These are phyloP conservation scores for Podospora pseudopauciseta DNA, from an alignment of 495 filamentous ascomycete genomes.

Conservation along the genomic window DNA sequence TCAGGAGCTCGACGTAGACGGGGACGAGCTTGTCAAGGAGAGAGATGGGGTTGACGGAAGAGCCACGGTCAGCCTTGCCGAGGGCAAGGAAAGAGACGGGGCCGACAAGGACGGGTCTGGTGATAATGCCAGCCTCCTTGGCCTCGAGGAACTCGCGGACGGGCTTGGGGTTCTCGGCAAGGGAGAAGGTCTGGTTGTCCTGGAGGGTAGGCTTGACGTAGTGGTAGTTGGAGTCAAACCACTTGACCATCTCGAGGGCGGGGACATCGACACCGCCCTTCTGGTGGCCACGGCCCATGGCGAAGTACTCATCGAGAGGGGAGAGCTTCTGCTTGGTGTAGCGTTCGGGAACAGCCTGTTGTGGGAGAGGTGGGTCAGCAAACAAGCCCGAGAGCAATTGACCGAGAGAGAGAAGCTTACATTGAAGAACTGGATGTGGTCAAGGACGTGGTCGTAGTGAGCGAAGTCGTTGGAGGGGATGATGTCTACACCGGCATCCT, in stretches of 20 bases:
- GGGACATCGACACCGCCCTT: constrained; percentile 90
- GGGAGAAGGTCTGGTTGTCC: constrained; percentile 92
- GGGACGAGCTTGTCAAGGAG: constrained; percentile 88
- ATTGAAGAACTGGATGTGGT: constrained; percentile 98
- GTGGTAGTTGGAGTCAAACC: constrained; percentile 99
- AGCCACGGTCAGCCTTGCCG: constrained; percentile 93
- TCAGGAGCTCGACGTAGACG: constrained; percentile 84
- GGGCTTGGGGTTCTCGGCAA: constrained; percentile 82
- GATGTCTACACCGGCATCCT: constrained; percentile 91
- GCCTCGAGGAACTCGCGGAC: constrained; percentile 92
- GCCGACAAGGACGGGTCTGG: constrained; percentile 90
- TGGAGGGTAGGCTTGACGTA: constrained; percentile 98
- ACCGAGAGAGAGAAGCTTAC: constrained; percentile 49
- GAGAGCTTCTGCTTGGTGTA: constrained; percentile 83
- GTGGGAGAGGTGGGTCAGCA: constrained; percentile 5
- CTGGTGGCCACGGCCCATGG: constrained; percentile 98
- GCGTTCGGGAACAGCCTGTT: constrained; percentile 77
- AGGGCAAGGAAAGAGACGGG: constrained; percentile 95
- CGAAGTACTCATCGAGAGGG: constrained; percentile 94
- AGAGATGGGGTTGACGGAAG: constrained; percentile 85
- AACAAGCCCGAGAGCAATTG: constrained; percentile 2
- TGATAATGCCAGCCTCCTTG: constrained; percentile 89
- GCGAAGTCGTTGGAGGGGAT: constrained; percentile 99
- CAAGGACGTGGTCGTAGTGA: constrained; percentile 96
- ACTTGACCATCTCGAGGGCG: constrained; percentile 97